Conservation (phyloP, 2,329 filamentous ascomycete species). For the Xylariaceae sp. region DNA sequence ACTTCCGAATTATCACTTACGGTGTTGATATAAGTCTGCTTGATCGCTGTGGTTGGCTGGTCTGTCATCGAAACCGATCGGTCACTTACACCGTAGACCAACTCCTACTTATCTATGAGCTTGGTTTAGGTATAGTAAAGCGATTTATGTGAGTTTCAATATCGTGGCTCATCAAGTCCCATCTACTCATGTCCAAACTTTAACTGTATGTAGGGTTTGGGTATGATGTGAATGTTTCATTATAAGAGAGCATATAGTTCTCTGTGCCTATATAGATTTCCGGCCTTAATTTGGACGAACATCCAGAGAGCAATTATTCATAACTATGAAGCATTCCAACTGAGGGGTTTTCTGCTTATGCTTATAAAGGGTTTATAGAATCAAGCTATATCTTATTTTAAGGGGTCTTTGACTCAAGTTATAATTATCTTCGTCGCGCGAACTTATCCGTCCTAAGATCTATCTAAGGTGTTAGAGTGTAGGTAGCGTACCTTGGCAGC, state of each 20-base stretch:
- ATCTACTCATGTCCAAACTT: background rate
- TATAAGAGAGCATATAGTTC: background rate
- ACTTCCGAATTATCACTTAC: slow-evolving; percentile 1
- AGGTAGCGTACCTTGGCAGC: too few relatives aligned
- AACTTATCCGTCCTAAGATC: too few relatives aligned
- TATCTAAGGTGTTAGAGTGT: too few relatives aligned
- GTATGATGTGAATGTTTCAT: background rate
- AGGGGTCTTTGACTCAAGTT: too few relatives aligned
- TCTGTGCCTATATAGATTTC: background rate
- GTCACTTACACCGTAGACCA: background rate
- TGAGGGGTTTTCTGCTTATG: too few relatives aligned
- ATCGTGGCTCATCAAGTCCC: background rate
- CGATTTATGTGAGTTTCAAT: background rate
- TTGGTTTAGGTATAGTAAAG: background rate
- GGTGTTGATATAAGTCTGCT: slow-evolving; percentile 8
- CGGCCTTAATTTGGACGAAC: background rate
- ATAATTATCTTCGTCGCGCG: too few relatives aligned
- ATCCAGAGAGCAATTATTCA: too few relatives aligned
- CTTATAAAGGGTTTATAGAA: too few relatives aligned
- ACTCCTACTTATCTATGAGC: background rate
- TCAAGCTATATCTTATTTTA: too few relatives aligned
- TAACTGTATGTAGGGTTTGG: background rate
- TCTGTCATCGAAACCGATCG: background rate
- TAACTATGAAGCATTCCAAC: too few relatives aligned
- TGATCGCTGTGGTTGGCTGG: background rate